Base-by-base conservation (phyloP, 371 early-diverging fungal genomes). In the Mortierella sp. region DNA sequence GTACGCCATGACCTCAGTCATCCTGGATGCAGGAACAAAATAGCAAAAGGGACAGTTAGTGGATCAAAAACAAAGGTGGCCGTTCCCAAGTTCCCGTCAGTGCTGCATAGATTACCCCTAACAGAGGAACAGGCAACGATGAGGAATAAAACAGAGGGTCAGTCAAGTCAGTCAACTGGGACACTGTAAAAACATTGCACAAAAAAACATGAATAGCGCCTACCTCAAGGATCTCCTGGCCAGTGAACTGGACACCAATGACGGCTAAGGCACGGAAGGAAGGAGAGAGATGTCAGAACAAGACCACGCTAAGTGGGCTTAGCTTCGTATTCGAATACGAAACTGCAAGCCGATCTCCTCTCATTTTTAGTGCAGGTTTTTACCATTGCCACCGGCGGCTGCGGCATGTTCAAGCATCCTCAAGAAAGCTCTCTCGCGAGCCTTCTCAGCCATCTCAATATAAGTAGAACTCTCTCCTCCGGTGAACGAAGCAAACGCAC, bases 391-490 rank as follows among this genome's bases (percentile, higher is more conserved):
- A 28, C 73, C 73, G 11, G 67, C 73, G 8, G 67, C 67, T 12
- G 73, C 73, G n/a, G 67, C 73, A 43, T 72, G 73, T 28, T 72
- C 73, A 15, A 72, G 63, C 67, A 72, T 62, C 46, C 73, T 60
- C 50, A 66, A 5, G 56, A 72, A 72, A 5, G 73, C 73, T 39
- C 67, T 66, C 60, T 72, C 73, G 21, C 73, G 73, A 63, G 73
- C 73, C 67, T 72, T 72, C 51, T 72, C 73, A 6, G 73, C 73
- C 73, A 72, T 72, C 44, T 72, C 73, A 47, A 72, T 67, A 27
- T 72, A 72, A 17, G 73, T 72, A 3, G 73, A 61, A 28, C 67
- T 66, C 53, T 72, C 73, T 42, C 73, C 73, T 62, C 73, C 73
- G 26, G 63, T 52, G 31, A 72, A 54, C 1, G 73, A 56, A 30